phyloP scores from a whole-genome alignment of 768 basidiomycete genomes.

The Mycena chlorophos region DNA sequence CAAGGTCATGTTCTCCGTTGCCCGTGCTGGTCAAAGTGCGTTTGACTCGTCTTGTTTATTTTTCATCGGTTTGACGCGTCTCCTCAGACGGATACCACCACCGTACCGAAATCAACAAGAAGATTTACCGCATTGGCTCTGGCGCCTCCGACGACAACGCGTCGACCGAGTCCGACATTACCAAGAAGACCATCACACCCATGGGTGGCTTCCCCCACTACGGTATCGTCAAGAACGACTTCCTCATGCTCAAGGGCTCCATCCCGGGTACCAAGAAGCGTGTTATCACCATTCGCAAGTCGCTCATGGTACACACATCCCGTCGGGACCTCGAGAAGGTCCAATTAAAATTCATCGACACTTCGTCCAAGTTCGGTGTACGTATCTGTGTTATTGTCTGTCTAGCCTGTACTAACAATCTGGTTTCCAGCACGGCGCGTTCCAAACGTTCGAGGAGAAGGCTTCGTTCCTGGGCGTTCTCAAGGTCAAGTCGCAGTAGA shows the following conservation, averaged over 20 bases:
- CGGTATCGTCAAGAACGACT: constrained; percentile 98
- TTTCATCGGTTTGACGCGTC: constrained; percentile 1
- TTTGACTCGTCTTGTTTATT: constrained; percentile 24
- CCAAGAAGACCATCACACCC: constrained; percentile 91
- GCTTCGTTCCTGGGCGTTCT: constrained; percentile 89
- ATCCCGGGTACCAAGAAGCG: constrained; percentile 97
- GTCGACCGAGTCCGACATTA: constrained; percentile 92
- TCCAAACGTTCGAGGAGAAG: constrained; percentile 98
- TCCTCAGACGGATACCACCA: constrained; percentile 89
- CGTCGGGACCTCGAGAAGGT: constrained; percentile 98
- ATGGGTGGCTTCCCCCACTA: constrained; percentile 99
- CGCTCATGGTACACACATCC: constrained; percentile 93
- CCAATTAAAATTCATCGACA: constrained; percentile 97
- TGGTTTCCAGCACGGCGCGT: constrained; percentile 76
- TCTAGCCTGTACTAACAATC: constrained; percentile 9
- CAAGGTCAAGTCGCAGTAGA: constrained; percentile 73
- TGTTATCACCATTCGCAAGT: constrained; percentile 95
- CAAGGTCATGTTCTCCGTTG: constrained; percentile 99
- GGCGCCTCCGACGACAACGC: constrained; percentile 80
- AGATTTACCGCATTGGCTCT: constrained; percentile 92
- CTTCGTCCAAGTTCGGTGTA: constrained; percentile 96
- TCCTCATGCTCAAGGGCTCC: constrained; percentile 94
- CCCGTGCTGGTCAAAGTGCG: constrained; percentile 99
- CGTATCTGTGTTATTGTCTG: constrained; percentile 29
- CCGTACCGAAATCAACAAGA: constrained; percentile 98